Evolutionary conservation across 306 rosid species (phyloP).

Genomic region (Fragaria ananassa): DNA sequence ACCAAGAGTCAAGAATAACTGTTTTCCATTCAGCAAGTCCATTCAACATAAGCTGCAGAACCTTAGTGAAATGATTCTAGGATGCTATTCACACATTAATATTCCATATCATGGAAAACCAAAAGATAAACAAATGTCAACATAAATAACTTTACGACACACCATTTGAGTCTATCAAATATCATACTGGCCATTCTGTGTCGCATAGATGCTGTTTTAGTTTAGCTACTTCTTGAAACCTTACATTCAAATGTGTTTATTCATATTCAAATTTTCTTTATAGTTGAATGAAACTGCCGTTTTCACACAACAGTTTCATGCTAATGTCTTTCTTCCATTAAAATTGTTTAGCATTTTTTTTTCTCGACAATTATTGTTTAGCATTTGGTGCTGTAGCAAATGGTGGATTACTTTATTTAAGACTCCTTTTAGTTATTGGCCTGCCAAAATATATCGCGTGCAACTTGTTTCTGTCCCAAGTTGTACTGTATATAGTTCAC

Average conservation of each 20-base stretch:
- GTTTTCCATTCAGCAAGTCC: background rate
- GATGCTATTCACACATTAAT: background rate
- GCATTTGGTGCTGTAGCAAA: background rate
- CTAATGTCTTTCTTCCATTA: background rate
- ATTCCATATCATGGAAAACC: background rate
- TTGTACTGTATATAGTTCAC: background rate
- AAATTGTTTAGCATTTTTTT: too few relatives aligned
- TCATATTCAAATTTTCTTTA: background rate
- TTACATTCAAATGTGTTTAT: background rate
- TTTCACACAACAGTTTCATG: background rate
- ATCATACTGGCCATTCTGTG: background rate
- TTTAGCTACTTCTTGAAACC: background rate
- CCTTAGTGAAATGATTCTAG: background rate
- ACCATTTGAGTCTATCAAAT: background rate
- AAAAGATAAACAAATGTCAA: background rate
- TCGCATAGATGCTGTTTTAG: background rate
- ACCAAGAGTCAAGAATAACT: background rate
- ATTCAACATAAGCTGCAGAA: background rate
- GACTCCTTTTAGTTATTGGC: background rate
- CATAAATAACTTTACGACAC: background rate
- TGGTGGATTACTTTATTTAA: background rate
- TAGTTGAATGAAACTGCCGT: background rate
- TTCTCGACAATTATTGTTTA: background rate
- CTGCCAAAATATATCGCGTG: background rate
- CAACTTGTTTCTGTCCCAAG: background rate